These are phyloP conservation scores for Peronospora belbahrii DNA, from an alignment of 352 stramenopile genomes.

Conservation along the genomic window DNA sequence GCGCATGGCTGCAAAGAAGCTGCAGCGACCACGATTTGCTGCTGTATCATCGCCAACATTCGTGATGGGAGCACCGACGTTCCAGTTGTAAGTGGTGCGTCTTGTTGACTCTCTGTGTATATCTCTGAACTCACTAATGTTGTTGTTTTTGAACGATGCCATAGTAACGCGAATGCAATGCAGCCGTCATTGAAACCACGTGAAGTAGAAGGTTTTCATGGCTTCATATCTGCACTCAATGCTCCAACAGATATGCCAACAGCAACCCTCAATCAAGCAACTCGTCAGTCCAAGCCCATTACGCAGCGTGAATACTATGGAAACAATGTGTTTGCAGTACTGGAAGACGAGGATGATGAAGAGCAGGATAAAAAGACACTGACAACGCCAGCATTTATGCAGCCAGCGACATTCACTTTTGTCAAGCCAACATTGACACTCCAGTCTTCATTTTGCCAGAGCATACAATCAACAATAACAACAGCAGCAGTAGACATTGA, in stretches of 20 bases:
- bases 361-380: conserved; percentile 14
- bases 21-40: conserved; percentile 14
- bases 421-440: conserved; percentile 19
- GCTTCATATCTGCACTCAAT: conserved; percentile 56
- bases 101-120: no score
- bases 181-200: conserved; percentile 6
- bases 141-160: background rate
- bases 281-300: conserved; percentile 21
- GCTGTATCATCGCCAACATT: conserved; percentile 48
- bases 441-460: conserved; percentile 17
- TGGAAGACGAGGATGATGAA: conserved; percentile 50
- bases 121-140: no score
- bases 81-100: conserved; percentile 50
- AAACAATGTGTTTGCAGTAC: conserved; percentile 57
- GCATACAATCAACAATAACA: conserved; percentile 7
- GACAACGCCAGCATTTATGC: conserved; percentile 33
- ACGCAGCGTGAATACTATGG: conserved; percentile 27
- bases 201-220: conserved; percentile 62
- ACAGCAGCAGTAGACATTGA: conserved; percentile 34
- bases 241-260: conserved; percentile 33
- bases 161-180: conserved; percentile 23
- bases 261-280: conserved; percentile 16
- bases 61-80: conserved; percentile 53
- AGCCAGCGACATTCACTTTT: conserved; percentile 70
- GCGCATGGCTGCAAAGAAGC: conserved; percentile 46